Conservation (phyloP, 1,139 yeast species). For the Barnettozyma hawaiiensis region DNA sequence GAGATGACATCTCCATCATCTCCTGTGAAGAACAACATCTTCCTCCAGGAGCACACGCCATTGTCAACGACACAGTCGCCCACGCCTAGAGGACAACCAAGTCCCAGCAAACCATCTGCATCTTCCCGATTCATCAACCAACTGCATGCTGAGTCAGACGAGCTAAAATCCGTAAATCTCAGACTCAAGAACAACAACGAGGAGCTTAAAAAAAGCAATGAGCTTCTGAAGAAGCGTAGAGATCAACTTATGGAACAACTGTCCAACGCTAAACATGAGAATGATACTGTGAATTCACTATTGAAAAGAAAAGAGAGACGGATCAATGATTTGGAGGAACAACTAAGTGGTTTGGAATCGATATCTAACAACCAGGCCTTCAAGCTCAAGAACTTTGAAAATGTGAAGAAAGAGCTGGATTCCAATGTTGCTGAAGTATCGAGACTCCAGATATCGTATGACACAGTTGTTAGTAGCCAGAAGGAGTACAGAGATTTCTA, state of each 20-base stretch:
- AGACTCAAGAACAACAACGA: conserved; percentile 48
- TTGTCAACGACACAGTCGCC: not conserved
- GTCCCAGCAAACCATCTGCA: conserved; percentile 13
- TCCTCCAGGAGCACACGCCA: not conserved
- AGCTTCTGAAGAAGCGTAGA: conserved; percentile 43
- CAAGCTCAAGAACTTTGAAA: conserved; percentile 44
- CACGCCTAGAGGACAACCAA: not conserved
- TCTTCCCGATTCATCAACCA: conserved; percentile 53
- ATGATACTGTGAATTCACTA: conserved; percentile 59
- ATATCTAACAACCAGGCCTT: conserved; percentile 41
- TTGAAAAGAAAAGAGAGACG: conserved; percentile 61
- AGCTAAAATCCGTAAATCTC: conserved; percentile 46
- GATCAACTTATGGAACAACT: conserved; percentile 60
- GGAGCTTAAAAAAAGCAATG: conserved; percentile 44
- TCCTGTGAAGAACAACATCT: conserved; percentile 1
- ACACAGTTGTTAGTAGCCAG: conserved; percentile 52
- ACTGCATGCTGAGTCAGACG: conserved; percentile 50
- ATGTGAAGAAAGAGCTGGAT: conserved; percentile 44
- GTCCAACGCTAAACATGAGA: conserved; percentile 66
- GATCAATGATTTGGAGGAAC: conserved; percentile 54
- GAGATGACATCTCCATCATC: not conserved
- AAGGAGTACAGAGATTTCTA: conserved; percentile 51
- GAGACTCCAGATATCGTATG: conserved; percentile 56
- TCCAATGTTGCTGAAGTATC: conserved; percentile 50
- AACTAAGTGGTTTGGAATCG: conserved; percentile 42